A percentile compares a stretch with the other conserved stretches of the same genome.
These are phyloP conservation scores for Fremontodendron californicum DNA, from an alignment of 345 rosid genomes.

Conservation along the genomic window DNA sequence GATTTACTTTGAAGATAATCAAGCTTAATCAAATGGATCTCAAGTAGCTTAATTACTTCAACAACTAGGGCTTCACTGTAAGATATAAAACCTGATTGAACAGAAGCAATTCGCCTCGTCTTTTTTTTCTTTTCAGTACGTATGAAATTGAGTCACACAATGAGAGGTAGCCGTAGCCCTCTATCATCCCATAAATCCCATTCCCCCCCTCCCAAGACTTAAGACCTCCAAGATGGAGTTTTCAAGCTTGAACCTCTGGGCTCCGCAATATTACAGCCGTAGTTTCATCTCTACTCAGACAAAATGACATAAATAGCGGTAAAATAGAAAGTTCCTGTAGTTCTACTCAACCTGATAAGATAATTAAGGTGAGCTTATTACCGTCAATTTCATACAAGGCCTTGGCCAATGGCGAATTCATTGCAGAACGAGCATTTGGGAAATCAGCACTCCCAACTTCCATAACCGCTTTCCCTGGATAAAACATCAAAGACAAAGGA, in stretches of 20 bases:
- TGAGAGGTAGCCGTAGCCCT: not conserved
- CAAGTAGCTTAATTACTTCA: not conserved
- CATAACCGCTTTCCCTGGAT: constrained; percentile 90
- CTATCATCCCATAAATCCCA: not conserved
- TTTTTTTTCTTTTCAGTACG: not conserved
- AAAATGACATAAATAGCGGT: not conserved
- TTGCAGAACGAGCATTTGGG: constrained; percentile 75
- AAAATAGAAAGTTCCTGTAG: no score
- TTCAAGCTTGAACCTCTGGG: not conserved
- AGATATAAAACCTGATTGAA: not conserved
- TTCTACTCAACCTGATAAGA: not conserved
- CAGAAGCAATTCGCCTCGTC: not conserved
- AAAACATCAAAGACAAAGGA: constrained; percentile 93
- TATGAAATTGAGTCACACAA: not conserved
- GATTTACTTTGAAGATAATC: not conserved
- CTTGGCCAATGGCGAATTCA: constrained; percentile 74
- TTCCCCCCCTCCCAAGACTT: not conserved
- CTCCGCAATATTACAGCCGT: not conserved
- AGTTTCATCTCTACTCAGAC: not conserved
- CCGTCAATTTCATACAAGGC: constrained; percentile 79
- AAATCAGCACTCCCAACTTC: constrained; percentile 89
- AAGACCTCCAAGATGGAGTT: not conserved
- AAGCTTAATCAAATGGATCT: not conserved
- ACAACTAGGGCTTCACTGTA: not conserved
- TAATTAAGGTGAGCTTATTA: constrained; percentile 18